Evolutionary conservation across 2,329 filamentous ascomycete genomes (phyloP).

Genomic region (Beauveria rudraprayagi): DNA sequence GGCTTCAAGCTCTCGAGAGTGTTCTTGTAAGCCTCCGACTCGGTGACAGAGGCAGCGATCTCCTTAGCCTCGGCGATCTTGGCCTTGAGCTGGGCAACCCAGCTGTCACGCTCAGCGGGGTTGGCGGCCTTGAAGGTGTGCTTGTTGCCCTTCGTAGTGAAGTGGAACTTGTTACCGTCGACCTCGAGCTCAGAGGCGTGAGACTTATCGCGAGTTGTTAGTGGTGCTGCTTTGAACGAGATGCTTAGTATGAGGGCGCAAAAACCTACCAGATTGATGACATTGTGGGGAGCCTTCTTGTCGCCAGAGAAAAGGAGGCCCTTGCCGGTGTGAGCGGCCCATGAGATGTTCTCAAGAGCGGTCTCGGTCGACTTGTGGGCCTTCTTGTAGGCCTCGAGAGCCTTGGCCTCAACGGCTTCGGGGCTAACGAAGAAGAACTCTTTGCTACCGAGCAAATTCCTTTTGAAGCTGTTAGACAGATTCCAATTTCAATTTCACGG

Average conservation of each 20-base stretch:
- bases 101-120: slow-evolving; percentile 77
- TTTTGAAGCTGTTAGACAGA: slow-evolving; percentile 25
- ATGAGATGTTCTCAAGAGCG: slow-evolving; percentile 73
- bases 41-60: slow-evolving; percentile 61
- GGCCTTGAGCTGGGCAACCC: slow-evolving; percentile 76
- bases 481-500: background rate
- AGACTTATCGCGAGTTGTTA: slow-evolving; percentile 38
- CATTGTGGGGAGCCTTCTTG: slow-evolving; percentile 71
- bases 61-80: slow-evolving; percentile 82
- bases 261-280: slow-evolving; percentile 71
- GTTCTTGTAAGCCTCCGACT: slow-evolving; percentile 82
- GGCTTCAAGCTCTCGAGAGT: slow-evolving; percentile 64
- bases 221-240: slow-evolving; percentile 4
- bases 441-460: slow-evolving; percentile 85
- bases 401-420: slow-evolving; percentile 65
- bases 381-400: slow-evolving; percentile 70
- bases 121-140: slow-evolving; percentile 82
- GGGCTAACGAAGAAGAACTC: slow-evolving; percentile 84
- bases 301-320: slow-evolving; percentile 88
- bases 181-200: slow-evolving; percentile 63
- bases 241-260: background rate
- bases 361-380: slow-evolving; percentile 73
- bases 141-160: slow-evolving; percentile 82
- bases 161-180: slow-evolving; percentile 78
- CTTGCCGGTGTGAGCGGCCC: slow-evolving; percentile 91